phyloP scores from a whole-genome alignment of 768 basidiomycete genomes.

The Pleurotus cornucopiae region DNA sequence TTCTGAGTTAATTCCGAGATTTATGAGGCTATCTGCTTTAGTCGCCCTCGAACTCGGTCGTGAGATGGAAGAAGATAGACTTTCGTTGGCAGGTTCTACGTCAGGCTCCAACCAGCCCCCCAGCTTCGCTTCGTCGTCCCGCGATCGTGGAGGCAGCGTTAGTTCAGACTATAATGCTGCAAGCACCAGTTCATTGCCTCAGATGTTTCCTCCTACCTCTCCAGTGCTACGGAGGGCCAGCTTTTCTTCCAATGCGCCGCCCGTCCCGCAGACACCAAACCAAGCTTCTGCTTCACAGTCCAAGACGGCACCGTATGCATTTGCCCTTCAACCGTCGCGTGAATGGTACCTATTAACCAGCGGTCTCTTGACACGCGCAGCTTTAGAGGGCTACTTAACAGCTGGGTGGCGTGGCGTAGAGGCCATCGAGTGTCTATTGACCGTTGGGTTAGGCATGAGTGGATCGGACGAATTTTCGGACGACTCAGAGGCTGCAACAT shows the following conservation, averaged over 20 bases:
- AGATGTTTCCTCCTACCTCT: not conserved
- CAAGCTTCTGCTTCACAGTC: slow-evolving; percentile 3
- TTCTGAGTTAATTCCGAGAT: slow-evolving; percentile 63
- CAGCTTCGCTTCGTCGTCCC: not conserved
- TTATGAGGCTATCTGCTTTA: slow-evolving; percentile 73
- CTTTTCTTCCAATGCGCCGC: slow-evolving; percentile 2
- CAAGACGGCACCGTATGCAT: slow-evolving; percentile 33
- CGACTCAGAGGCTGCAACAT: not conserved
- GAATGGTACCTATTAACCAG: slow-evolving; percentile 82
- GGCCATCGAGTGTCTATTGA: slow-evolving; percentile 66
- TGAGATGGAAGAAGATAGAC: slow-evolving; percentile 50
- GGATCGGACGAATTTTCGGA: not conserved
- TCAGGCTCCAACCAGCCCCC: not conserved
- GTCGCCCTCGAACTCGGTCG: slow-evolving; percentile 74
- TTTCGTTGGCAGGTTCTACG: slow-evolving; percentile 1
- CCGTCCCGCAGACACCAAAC: slow-evolving; percentile 12
- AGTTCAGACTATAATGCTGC: not conserved
- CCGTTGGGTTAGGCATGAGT: slow-evolving; percentile 59
- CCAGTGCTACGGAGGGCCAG: not conserved
- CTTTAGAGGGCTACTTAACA: slow-evolving; percentile 79
- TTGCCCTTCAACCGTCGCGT: slow-evolving; percentile 62
- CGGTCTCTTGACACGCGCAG: slow-evolving; percentile 76
- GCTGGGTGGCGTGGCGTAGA: slow-evolving; percentile 76
- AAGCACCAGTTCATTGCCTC: slow-evolving; percentile 9
- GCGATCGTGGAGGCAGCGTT: not conserved